Base-by-base conservation (phyloP, 306 rosid genomes). In the Casuarina cunninghamiana region DNA sequence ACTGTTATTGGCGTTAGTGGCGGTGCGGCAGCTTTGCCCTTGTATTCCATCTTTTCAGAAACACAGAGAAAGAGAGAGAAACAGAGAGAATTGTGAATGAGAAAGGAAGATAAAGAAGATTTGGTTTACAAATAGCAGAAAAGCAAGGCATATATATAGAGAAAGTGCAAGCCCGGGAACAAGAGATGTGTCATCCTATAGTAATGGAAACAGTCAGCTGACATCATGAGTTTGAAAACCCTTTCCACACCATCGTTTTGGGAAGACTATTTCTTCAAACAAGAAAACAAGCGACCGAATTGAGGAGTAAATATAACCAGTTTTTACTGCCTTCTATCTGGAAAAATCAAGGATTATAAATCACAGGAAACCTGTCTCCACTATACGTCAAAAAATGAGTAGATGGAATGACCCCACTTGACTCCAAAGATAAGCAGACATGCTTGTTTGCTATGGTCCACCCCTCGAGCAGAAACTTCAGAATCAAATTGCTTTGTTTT, bases 41-140 rank as follows among this genome's bases (percentile, higher is more conserved):
- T 80, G 86, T 77, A 73, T 48, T 87, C 89, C 96, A 90, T 93
- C 46, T 46, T 73, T 41, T 16, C 55, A 19, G 66, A 62, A 10
- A 58, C 11, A 79, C 78, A 69, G 19, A 53, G 57, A 69, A 75
- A 79, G 54, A 75, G 79, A 75, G 71, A 53, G 57, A 69, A 75
- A 79, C 48, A 75, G 79, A 75, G 71, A 55, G 26, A 72, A 5
- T 5, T 45, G 42, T n/a, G 79, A 82, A 81, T 63, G 51, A 65
- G 66, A 78, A 26, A 10, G 26, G 6, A 43, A 53, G 70, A 65
- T 11, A 51, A 53, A 73, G 54, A 66, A 53, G 75, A 15, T 4
- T 43, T 53, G 38, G n/a, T 73, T 76, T 42, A 63, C 10, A 63
- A 6, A 9, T 9, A 1, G 8, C 4, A 45, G 49, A 63, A 6